phyloP scores from a whole-genome alignment of 805 yeast species.

The Grigorovia yakushimaensis region DNA sequence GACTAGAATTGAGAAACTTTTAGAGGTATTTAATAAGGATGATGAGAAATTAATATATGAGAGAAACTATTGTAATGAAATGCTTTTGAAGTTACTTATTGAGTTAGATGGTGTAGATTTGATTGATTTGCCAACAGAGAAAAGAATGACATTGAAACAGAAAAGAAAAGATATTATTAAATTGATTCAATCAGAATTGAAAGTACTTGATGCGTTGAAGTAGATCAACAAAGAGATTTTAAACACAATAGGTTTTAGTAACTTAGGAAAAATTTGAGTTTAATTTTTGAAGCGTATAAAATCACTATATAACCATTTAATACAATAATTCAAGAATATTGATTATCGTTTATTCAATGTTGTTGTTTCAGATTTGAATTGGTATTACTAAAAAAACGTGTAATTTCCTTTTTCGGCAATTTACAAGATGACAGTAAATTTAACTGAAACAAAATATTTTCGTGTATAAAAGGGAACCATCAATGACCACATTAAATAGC shows the following conservation, averaged over 20 bases:
- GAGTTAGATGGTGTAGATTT: slow-evolving; percentile 55
- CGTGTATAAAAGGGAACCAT: not conserved
- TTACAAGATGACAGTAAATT: slow-evolving; percentile 3
- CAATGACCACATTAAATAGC: not conserved
- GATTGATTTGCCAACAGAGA: slow-evolving; percentile 30
- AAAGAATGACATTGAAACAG: slow-evolving; percentile 40
- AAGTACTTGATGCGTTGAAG: slow-evolving; percentile 37
- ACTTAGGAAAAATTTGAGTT: not conserved
- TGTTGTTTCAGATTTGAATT: not conserved
- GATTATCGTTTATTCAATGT: not conserved
- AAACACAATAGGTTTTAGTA: too few relatives aligned
- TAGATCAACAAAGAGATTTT: not conserved
- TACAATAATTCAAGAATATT: not conserved
- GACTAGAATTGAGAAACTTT: slow-evolving; percentile 13
- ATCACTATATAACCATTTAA: not conserved
- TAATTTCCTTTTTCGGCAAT: slow-evolving; percentile 4
- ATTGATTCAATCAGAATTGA: slow-evolving; percentile 49
- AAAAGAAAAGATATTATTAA: slow-evolving; percentile 52
- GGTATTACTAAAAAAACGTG: not conserved
- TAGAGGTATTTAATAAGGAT: slow-evolving; percentile 13
- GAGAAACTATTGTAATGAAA: slow-evolving; percentile 53
- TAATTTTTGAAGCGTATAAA: not conserved
- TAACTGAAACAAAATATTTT: not conserved
- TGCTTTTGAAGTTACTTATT: slow-evolving; percentile 55
- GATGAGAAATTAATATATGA: slow-evolving; percentile 33